These are phyloP conservation scores for Nakazawaea populi DNA, from an alignment of 805 yeast species.

Conservation along the genomic window DNA sequence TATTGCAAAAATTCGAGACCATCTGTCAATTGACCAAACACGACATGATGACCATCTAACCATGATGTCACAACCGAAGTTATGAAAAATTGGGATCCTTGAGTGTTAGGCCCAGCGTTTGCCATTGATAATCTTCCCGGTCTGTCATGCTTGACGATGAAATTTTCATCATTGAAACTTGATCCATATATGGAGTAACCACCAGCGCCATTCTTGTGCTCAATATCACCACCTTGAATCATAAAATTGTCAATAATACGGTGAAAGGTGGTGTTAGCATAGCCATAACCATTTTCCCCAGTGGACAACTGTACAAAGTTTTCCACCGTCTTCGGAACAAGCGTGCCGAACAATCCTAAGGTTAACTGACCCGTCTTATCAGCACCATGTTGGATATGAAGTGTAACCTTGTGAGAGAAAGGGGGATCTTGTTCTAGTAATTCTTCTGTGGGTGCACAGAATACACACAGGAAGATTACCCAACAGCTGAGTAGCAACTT, in stretches of 20 bases:
- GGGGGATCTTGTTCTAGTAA: conserved; percentile 44
- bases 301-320: conserved; percentile 50
- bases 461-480: neutral
- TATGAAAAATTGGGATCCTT: conserved; percentile 68
- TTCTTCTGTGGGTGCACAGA: neutral
- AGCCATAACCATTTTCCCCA: conserved; percentile 31
- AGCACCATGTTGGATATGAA: conserved; percentile 30
- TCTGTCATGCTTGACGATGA: conserved; percentile 39
- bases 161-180: conserved; percentile 72
- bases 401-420: conserved; percentile 38
- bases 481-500: neutral
- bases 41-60: conserved; percentile 64
- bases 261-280: conserved; percentile 62
- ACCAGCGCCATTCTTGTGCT: conserved; percentile 60
- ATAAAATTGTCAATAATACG: conserved; percentile 67
- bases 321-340: conserved; percentile 56
- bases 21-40: conserved; percentile 69
- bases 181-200: conserved; percentile 77
- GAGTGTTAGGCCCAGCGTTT: conserved; percentile 46
- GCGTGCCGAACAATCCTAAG: conserved; percentile 60
- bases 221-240: conserved; percentile 88
- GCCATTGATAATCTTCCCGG: conserved; percentile 46
- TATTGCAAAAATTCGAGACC: conserved; percentile 59
- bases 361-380: conserved; percentile 34
- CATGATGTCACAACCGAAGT: conserved; percentile 47